Evolutionary conservation across 306 rosid genomes (phyloP), one percentile per base, ranked within the genome.

Genomic region (Cucumis melo): DNA sequence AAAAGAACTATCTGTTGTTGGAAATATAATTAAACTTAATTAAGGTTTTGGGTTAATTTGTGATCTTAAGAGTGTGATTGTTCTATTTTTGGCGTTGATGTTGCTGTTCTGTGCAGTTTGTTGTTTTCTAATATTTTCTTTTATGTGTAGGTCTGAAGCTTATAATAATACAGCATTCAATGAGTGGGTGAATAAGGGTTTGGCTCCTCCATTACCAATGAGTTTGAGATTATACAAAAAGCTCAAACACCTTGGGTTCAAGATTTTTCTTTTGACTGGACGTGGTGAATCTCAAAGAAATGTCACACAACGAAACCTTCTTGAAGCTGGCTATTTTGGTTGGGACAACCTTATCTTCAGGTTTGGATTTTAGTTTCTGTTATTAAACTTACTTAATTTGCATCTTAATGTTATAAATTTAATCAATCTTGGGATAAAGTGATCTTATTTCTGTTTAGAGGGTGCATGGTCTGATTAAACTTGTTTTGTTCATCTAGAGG

Each of bases 321-420:
- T 80, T 14, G 21, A 13, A 55, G 83, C 91, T 6, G 97, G 96
- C 34, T 93, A 78, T 81, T 36, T 0, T 41, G 76, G 82, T 8
- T 93, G 98, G 98, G 89, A 90, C 78, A 87, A 84, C 59, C 94
- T 93, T 59, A 56, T 94, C 79, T 85, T 91, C 80, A 91, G 98
- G 98, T 91, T 4, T 51, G 56, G 29, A 27, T 27, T n/a, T n/a
- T 27, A 27, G 2, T 27, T 27, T 27, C n/a, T n/a, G n/a, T n/a
- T n/a, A 3, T 27, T 27, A 27, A 27, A 27, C 29, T 27, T 27
- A 27, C 29, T 27, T n/a, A n/a, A n/a, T n/a, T n/a, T 27, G 29
- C 29, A 27, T 27, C 29, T 27, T 27, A 27, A 27, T 27, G 29
- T 27, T 27, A n/a, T n/a, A 27, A 27, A 27, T 27, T 27, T 27